Evolutionary conservation across 192 early-diverging fungal genomes (phyloP), one percentile per base, ranked within the genome.

Genomic region (Radiomyces spectabilis): DNA sequence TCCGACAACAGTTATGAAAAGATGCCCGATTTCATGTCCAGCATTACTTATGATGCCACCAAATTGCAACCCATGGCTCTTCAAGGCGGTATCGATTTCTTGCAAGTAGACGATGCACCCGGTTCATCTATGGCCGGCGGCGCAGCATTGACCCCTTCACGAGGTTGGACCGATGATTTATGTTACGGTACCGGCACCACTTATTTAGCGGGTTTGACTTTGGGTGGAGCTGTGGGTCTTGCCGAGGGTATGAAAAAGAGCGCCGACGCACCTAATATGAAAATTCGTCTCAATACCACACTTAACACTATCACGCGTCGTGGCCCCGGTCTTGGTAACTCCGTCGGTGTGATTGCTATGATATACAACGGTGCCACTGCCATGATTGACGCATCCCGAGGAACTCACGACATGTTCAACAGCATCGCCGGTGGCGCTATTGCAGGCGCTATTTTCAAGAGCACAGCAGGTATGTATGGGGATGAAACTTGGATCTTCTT

Each of bases 271-370:
- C 78, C 85, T 32, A 83, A 84, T 53, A 75, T 85, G 61, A 88
- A 88, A 71, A 72, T 91, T 53, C 81, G 86, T 39, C 68, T 91
- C 26, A 91, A 91, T 72, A 85, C 82, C 46, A 79, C 86, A 30
- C 76, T 91, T 44, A 91, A 91, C 74, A 76, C 81, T 24, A 84
- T 86, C 66, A 91, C 88, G 8, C 80, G 88, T 39, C 84, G 88
- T 47, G 88, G 88, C n/a, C 88, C 88, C 18, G 87, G 85, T 54
- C 62, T 91, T 43, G 88, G 81, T 61, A 91, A 91, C 76, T 86
- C 88, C 25, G 68, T 82, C 29, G 88, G 86, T 61, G 75, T 91
- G 18, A 63, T 91, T 53, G 87, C 82, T n/a, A 81, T 91, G 84
- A 71, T 86, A 52, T 91, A 91, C 73, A 91, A 87, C 62, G 78